Evolutionary conservation across 352 stramenopile genomes (phyloP), one percentile per base, ranked within the genome.

Genomic region (Globisporangium takayamanum): DNA sequence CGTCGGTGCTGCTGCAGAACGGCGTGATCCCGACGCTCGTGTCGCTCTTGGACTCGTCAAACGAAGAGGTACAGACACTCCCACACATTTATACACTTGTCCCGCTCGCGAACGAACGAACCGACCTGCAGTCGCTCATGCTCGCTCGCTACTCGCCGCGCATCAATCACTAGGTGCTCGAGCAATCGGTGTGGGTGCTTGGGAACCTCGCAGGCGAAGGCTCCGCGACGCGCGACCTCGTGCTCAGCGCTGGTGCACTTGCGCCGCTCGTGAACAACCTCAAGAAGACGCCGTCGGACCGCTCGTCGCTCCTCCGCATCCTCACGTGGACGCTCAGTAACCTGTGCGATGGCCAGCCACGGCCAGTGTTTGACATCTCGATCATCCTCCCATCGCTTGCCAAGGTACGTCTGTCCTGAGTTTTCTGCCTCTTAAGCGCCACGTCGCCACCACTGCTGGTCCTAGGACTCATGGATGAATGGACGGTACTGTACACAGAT

Each of bases 241-340:
- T 97, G 36, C 63, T 97, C 6, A 88, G 73, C 57, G 89, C 87
- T 6, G 88, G 88, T 22, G 89, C 88, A 15, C 62, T 97, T 51
- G 70, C 74, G 1, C 88, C 89, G 42, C 68, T 97, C 33, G 84
- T 97, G 51, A 84, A 88, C 63, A 95, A 93, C 62, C 63, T 97
- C 16, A 90, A 97, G 64, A 90, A 94, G 60, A 93, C 83, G 1
- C 75, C 83, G n/a, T 80, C 78, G 64, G 80, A 92, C 51, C 78
- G 80, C 16, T 68, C 94, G 28, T 95, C 84, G 49, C 66, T 97
- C 49, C 73, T 96, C 55, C 87, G 90, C 25, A 97, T 97, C 53
- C 79, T 95, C 53, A 95, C 89, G 10, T 97, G 90, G 90, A 94
- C 89, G 53, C 85, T 97, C 58, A 96, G 84, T 66, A 97, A 97